Evolutionary conservation across 768 basidiomycete genomes (phyloP), one percentile per base, ranked within the genome.

Genomic region (Gelatoporia subvermispora): DNA sequence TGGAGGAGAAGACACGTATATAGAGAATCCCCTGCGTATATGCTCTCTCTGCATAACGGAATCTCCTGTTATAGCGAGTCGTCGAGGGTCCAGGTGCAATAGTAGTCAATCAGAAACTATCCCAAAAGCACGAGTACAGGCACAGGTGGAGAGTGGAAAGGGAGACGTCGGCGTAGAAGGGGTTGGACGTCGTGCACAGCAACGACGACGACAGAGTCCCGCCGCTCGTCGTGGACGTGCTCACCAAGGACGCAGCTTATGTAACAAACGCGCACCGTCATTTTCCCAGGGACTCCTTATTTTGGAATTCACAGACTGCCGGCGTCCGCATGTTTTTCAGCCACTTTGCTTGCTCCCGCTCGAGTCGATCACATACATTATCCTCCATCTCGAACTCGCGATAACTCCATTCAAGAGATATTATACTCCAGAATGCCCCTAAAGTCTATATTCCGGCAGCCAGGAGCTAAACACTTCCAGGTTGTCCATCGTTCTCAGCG

Each of bases 401-500:
- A 35, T 35, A 9, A 9, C n/a, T 35, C 35, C 35, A n/a, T 9
- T 35, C 35, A n/a, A 35, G 35, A n/a, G n/a, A 35, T 35, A 35
- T 35, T 9, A 9, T 35, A 9, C 35, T 35, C 35, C 35, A 54
- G 42, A 8, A 90, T 90, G 88, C 77, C 88, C 35, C 71, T 76
- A 56, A 90, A 86, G 70, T 94, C 93, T 13, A 78, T 93, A 54
- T 99, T 90, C 72, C 83, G 92, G 50, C 85, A 84, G 56, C 89
- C 95, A 8, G 91, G 89, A 18, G 84, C 87, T 47, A 83, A 85
- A 60, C 94, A 97, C 64, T 98, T 95, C 59, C 94, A 97, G 71
- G 88, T 99, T 35, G 94, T 99, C 18, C 93, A 98, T 64, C 79
- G 96, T 51, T 97, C 94, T 8, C 93, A 93, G 61, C 74, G 95